Conservation (phyloP, 2,329 filamentous ascomycete species). For the Alternaria longipes region DNA sequence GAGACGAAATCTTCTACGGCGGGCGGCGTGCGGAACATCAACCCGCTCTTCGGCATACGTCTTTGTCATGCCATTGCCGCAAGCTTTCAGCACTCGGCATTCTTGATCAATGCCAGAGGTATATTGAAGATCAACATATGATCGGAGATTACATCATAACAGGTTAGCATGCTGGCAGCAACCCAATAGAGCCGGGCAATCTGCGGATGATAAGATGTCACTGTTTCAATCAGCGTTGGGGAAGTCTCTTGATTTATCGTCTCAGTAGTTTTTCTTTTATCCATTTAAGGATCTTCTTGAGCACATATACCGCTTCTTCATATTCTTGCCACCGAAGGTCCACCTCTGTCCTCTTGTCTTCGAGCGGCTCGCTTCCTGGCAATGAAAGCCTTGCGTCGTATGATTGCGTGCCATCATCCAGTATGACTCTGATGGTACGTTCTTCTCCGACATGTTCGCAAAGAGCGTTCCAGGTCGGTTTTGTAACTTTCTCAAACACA, state of each 20-base stretch:
- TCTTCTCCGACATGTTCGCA: slow-evolving; percentile 1
- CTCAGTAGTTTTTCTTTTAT: slow-evolving; percentile 4
- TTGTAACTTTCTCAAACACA: not conserved
- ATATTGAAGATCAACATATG: slow-evolving; percentile 14
- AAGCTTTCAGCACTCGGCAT: not conserved
- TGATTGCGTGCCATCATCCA: not conserved
- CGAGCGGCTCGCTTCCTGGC: slow-evolving; percentile 3
- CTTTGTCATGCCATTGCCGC: not conserved
- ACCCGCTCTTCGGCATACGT: not conserved
- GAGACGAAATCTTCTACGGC: not conserved
- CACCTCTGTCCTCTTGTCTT: slow-evolving; percentile 1
- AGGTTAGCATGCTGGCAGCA: not conserved
- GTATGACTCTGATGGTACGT: slow-evolving; percentile 1
- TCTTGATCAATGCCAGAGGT: not conserved
- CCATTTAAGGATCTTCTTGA: slow-evolving; percentile 7
- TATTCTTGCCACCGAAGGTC: slow-evolving; percentile 7
- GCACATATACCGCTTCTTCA: not conserved
- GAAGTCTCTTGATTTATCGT: not conserved
- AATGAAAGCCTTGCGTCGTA: not conserved
- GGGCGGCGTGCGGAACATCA: not conserved
- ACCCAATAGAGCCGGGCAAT: not conserved
- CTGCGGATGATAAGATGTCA: not conserved
- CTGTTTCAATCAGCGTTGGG: not conserved
- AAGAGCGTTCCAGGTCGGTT: slow-evolving; percentile 1
- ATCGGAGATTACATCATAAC: not conserved